phyloP scores from a whole-genome alignment of 2,329 filamentous ascomycete species.

The Emmonsia crescens region DNA sequence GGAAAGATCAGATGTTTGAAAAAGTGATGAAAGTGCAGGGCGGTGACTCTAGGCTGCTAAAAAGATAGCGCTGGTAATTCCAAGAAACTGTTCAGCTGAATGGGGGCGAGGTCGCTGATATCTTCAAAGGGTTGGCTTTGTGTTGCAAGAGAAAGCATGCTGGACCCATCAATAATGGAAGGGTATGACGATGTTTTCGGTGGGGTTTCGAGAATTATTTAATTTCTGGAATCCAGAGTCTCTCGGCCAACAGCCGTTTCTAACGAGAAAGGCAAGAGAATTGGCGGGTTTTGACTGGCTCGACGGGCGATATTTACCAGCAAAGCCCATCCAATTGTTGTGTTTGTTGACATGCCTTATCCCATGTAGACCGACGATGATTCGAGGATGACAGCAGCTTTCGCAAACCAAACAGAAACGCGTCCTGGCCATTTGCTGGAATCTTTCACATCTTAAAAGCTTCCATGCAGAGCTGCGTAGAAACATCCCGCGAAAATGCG shows the following conservation, averaged over 20 bases:
- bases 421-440: background rate
- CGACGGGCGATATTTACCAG: background rate
- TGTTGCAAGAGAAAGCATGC: background rate
- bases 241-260: background rate
- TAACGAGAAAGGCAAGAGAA: background rate
- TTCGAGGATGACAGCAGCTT: constrained; percentile 1
- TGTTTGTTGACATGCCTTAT: background rate
- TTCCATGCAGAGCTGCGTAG: background rate
- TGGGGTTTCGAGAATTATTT: background rate
- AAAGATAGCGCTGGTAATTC: background rate
- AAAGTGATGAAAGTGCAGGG: background rate
- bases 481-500: background rate
- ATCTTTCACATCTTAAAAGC: background rate
- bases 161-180: background rate
- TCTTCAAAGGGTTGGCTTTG: background rate
- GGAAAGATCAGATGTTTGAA: background rate
- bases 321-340: background rate
- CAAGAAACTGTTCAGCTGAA: background rate
- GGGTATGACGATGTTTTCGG: background rate
- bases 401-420: background rate
- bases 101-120: background rate
- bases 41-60: background rate
- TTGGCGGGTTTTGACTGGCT: constrained; percentile 1
- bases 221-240: background rate
- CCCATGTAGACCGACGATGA: constrained; percentile 1